phyloP scores from a whole-genome alignment of 495 filamentous ascomycete genomes.

The Pseudoneurospora amorphoporcata region DNA sequence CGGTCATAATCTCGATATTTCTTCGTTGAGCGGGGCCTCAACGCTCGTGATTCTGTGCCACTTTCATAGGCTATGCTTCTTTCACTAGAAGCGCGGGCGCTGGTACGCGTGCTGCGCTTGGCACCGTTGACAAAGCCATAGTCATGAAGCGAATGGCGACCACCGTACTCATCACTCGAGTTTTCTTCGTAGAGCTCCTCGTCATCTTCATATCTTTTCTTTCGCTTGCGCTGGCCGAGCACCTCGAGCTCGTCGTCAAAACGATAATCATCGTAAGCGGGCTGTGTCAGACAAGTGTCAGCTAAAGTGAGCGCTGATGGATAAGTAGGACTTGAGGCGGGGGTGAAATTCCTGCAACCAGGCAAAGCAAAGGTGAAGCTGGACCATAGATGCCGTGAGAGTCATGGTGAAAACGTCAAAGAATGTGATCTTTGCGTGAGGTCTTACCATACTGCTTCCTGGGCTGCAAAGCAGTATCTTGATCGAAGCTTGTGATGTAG shows the following conservation, averaged over 20 bases:
- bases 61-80: background rate
- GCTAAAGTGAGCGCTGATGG: background rate
- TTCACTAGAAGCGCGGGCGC: slow-evolving; percentile 6
- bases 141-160: slow-evolving; percentile 1
- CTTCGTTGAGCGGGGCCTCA: slow-evolving; percentile 1
- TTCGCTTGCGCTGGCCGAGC: slow-evolving; percentile 12
- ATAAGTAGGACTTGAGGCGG: background rate
- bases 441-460: background rate
- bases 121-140: background rate
- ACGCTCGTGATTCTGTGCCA: background rate
- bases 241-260: slow-evolving; percentile 8
- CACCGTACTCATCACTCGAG: background rate
- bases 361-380: background rate
- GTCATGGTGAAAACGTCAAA: background rate
- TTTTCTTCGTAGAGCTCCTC: slow-evolving; percentile 22
- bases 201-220: slow-evolving; percentile 18
- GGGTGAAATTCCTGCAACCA: background rate
- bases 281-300: background rate
- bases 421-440: background rate
- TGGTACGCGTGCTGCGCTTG: slow-evolving; percentile 14
- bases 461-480: background rate
- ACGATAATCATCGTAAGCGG: background rate
- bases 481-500: background rate
- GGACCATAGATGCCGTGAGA: background rate
- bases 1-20: slow-evolving; percentile 24